Evolutionary conservation across 2,329 filamentous ascomycete species (phyloP), one percentile per base, ranked within the genome.

Genomic region (Septoria petroselini): DNA sequence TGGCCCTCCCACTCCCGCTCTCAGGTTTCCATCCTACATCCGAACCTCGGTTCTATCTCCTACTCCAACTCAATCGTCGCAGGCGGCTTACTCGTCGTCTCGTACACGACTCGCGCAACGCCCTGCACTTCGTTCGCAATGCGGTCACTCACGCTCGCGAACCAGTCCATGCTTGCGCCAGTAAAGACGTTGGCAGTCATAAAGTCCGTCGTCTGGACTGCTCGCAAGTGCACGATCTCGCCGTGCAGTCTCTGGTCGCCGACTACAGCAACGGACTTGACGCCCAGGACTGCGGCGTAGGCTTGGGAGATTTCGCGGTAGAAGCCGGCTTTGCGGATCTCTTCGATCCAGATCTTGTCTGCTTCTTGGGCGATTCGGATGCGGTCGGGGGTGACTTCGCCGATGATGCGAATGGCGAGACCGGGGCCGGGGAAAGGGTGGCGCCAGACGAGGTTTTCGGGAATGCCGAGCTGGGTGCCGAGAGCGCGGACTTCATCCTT

Each of bases 301-400:
- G 84, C 84, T 63, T 88, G 84, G 34, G 75, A 77, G 57, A 86
- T 86, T 61, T 91, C 69, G 50, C 85, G 70, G 67, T 91, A 91
- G 17, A 90, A 69, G 8, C 86, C 86, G 0, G 84, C 84, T 48
- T 80, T 79, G 62, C 74, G 76, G 71, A 91, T 91, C 77, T 84
- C 83, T 55, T 78, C 76, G 59, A 91, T 89, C 71, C 87, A 91
- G 64, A 91, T 91, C 63, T 81, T 65, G 62, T 91, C 88, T 1
- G 86, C 87, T 65, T 86, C 75, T n/a, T 87, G 74, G 2, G 82
- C 88, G 56, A 95, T 93, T 48, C 82, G 81, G 12, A 95, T 85
- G 34, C 85, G 81, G 65, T 91, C 86, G 2, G 76, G 78, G 1
- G 88, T 95, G 11, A 95, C 84, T 60, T 94, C 90, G 29, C 91